Conservation (phyloP, 73 alveolate genomes). For the Paramecium tetraurelia region DNA sequence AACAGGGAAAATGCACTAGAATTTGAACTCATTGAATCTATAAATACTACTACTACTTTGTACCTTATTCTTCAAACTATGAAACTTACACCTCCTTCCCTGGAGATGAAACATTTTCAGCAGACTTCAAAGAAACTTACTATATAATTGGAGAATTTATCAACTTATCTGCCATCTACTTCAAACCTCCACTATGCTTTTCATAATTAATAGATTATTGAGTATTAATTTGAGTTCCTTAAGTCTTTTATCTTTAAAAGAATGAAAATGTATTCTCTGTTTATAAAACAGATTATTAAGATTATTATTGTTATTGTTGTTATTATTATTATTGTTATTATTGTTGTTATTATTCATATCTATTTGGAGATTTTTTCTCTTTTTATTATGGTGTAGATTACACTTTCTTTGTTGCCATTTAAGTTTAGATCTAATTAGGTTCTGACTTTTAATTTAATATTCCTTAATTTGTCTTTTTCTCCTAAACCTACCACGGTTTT, state of each 20-base stretch:
- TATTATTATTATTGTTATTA: neutral
- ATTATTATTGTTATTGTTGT: neutral
- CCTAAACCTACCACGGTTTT: neutral
- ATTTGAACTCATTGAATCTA: constrained; percentile 34
- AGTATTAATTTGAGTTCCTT: neutral
- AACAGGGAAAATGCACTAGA: constrained; percentile 42
- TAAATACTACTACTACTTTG: neutral
- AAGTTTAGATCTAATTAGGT: neutral
- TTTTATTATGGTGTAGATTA: neutral
- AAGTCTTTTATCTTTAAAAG: neutral
- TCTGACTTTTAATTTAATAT: neutral
- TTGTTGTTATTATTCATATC: neutral
- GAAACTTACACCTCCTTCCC: constrained; percentile 21
- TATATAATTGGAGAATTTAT: constrained; percentile 30
- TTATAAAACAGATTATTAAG: neutral
- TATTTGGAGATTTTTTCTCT: neutral
- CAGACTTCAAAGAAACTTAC: constrained; percentile 9
- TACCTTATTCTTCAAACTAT: constrained; percentile 19
- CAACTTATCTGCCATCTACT: constrained; percentile 43
- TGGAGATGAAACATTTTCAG: neutral
- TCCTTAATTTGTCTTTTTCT: neutral
- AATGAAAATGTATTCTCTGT: neutral
- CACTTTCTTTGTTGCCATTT: neutral
- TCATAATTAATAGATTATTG: neutral
- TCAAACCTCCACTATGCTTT: neutral